Percentiles rank a stretch among this genome's conserved stretches.
Evolutionary conservation across 2,329 filamentous ascomycete genomes (phyloP).

Genomic region (Monilinia aucupariae): DNA sequence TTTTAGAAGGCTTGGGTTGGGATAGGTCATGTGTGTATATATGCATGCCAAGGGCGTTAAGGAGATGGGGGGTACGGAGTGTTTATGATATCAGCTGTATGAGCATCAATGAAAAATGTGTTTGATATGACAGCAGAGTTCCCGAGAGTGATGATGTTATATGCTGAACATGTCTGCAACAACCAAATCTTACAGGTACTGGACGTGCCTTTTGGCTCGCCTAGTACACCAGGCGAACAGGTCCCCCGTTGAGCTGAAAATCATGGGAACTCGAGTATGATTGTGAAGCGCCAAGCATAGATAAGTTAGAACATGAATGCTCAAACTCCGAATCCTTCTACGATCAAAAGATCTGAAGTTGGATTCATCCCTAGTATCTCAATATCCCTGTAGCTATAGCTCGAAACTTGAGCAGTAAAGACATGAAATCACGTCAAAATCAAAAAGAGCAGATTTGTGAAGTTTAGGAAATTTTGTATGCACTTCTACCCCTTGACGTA

Average conservation of each 20-base stretch:
- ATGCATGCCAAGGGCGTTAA: conserved; percentile 31
- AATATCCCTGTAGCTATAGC: background rate
- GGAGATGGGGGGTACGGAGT: conserved; percentile 18
- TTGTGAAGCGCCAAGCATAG: background rate
- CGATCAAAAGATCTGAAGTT: background rate
- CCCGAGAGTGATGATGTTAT: background rate
- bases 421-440: background rate
- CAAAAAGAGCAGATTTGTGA: background rate
- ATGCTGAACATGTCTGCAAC: background rate
- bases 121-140: background rate
- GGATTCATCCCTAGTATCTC: background rate
- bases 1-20: conserved; percentile 49
- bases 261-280: background rate
- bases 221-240: background rate
- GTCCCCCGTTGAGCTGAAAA: background rate
- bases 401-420: background rate
- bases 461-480: conserved; percentile 25
- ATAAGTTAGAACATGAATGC: background rate
- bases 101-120: background rate
- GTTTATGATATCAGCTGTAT: conserved; percentile 16
- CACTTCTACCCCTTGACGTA: conserved; percentile 28
- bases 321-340: background rate
- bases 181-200: background rate
- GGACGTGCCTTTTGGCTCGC: background rate
- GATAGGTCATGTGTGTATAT: background rate